phyloP scores from a whole-genome alignment of 2,329 filamentous ascomycete species.

The Bipolaris sorokiniana region DNA sequence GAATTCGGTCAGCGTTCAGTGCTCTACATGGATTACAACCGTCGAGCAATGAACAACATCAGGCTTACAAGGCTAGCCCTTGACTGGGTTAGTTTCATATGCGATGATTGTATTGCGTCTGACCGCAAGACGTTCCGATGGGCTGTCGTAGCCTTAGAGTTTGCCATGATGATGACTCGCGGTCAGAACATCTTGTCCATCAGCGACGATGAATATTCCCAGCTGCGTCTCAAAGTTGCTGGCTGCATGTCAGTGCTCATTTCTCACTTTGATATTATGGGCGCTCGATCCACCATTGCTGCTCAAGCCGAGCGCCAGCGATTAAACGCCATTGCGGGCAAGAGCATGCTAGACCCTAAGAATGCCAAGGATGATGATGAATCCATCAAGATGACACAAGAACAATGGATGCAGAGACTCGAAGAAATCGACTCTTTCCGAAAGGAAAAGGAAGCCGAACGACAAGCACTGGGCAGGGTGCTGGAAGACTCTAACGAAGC shows the following conservation, averaged over 20 bases:
- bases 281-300: conserved; percentile 87
- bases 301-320: conserved; percentile 92
- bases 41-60: conserved; percentile 95
- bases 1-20: conserved; percentile 96
- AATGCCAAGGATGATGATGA: conserved; percentile 81
- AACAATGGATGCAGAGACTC: conserved; percentile 76
- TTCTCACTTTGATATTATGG: conserved; percentile 99
- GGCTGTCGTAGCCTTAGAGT: conserved; percentile 94
- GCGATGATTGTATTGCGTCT: conserved; percentile 91
- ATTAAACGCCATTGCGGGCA: conserved; percentile 77
- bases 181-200: conserved; percentile 92
- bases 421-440: conserved; percentile 77
- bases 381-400: conserved; percentile 74
- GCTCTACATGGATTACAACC: conserved; percentile 93
- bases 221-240: conserved; percentile 83
- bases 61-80: conserved; percentile 91
- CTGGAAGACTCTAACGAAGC: conserved; percentile 95
- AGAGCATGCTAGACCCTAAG: conserved; percentile 80
- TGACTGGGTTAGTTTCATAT: conserved; percentile 98
- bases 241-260: conserved; percentile 98
- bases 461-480: conserved; percentile 86
- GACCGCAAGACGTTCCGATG: conserved; percentile 97
- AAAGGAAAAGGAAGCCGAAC: conserved; percentile 80
- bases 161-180: conserved; percentile 95
- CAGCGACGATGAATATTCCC: conserved; percentile 84